A percentile compares a stretch with the other conserved stretches of the same genome.
phyloP scores from a whole-genome alignment of 108 stramenopile genomes.

The Skeletonema potamos region DNA sequence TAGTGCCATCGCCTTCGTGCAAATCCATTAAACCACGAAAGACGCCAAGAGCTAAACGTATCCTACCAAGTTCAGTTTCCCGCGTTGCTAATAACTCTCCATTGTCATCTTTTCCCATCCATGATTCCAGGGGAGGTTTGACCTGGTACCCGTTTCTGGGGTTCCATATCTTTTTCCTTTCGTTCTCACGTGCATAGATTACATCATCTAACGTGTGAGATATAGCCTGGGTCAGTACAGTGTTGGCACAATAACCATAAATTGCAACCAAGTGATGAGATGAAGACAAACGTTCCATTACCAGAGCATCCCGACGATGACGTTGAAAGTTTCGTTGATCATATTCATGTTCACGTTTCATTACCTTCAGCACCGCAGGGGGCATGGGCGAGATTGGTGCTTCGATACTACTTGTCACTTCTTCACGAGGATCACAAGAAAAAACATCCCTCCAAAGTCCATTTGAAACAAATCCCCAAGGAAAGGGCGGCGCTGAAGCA shows the following conservation, averaged over 20 bases:
- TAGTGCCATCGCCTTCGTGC: conserved; percentile 49
- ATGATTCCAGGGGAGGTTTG: conserved; percentile 32
- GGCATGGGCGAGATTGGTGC: background rate
- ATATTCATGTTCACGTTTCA: conserved; percentile 67
- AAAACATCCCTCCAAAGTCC: conserved; percentile 79
- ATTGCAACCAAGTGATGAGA: conserved; percentile 64
- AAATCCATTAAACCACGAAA: conserved; percentile 58
- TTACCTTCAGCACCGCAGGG: conserved; percentile 71
- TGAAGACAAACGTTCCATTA: conserved; percentile 68
- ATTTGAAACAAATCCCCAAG: conserved; percentile 57
- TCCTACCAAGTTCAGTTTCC: conserved; percentile 42
- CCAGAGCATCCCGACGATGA: conserved; percentile 81
- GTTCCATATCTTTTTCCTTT: conserved; percentile 11
- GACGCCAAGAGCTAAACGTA: conserved; percentile 63
- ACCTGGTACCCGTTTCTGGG: conserved; percentile 29
- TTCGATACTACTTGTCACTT: background rate
- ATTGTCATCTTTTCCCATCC: conserved; percentile 40
- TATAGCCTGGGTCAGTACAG: conserved; percentile 72
- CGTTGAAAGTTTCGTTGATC: conserved; percentile 79
- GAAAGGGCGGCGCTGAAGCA: background rate
- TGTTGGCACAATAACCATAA: conserved; percentile 79
- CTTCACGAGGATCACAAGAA: conserved; percentile 49
- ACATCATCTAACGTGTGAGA: conserved; percentile 55
- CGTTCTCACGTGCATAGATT: conserved; percentile 47
- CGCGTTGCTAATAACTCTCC: conserved; percentile 35